Percentiles rank a stretch among this genome's conserved stretches.
These are phyloP conservation scores for Xylariaceae sp. DNA, from an alignment of 2,329 filamentous ascomycete genomes.

Conservation along the genomic window DNA sequence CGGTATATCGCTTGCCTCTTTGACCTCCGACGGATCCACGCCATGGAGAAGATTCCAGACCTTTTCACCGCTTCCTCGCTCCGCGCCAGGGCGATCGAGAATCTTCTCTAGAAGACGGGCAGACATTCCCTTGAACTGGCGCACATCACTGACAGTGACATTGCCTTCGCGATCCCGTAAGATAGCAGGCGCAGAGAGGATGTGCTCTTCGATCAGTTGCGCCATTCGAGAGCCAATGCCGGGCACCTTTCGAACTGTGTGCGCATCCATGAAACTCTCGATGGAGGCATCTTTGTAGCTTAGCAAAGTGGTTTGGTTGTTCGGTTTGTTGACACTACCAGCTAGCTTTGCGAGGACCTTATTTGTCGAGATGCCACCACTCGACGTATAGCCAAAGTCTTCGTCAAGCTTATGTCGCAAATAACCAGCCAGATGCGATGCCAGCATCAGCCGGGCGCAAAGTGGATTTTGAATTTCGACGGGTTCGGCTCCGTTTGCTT, in stretches of 20 bases:
- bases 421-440: slow-evolving; percentile 76
- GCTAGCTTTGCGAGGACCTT: slow-evolving; percentile 85
- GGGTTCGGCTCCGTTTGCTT: slow-evolving; percentile 15
- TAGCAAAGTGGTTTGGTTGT: slow-evolving; percentile 79
- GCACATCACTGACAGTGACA: slow-evolving; percentile 66
- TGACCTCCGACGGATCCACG: slow-evolving; percentile 72
- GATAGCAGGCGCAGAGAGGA: slow-evolving; percentile 37
- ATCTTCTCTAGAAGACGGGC: slow-evolving; percentile 64
- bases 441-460: slow-evolving; percentile 66
- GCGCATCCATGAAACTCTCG: slow-evolving; percentile 67
- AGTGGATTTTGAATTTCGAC: slow-evolving; percentile 36
- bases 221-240: slow-evolving; percentile 82
- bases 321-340: slow-evolving; percentile 81
- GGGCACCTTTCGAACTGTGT: slow-evolving; percentile 77
- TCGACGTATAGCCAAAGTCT: slow-evolving; percentile 79
- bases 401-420: slow-evolving; percentile 71
- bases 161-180: slow-evolving; percentile 35
- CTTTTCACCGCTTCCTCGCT: slow-evolving; percentile 67
- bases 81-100: slow-evolving; percentile 66
- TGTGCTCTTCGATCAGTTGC: slow-evolving; percentile 61
- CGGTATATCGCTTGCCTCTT: slow-evolving; percentile 67
- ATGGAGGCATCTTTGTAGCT: slow-evolving; percentile 59
- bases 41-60: slow-evolving; percentile 81
- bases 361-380: slow-evolving; percentile 82
- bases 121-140: slow-evolving; percentile 61